Percentiles rank a stretch among this genome's conserved stretches.
Evolutionary conservation across 208 protist species (phyloP).

Genomic region (Leishmania mexicana): DNA sequence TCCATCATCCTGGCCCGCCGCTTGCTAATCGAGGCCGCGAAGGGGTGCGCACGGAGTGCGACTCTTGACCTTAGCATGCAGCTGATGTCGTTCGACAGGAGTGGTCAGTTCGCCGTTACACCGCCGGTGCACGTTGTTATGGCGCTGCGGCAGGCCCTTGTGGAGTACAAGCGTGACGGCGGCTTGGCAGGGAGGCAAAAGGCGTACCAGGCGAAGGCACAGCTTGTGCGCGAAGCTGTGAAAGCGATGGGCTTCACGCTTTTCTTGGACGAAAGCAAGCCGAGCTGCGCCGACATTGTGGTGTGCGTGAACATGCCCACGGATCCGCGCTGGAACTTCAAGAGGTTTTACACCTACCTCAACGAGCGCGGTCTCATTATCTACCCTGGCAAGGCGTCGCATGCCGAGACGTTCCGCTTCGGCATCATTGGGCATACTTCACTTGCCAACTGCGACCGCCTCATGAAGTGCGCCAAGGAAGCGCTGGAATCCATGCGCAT

Average conservation of each 20-base stretch:
- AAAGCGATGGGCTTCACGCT: constrained; percentile 76
- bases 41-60: constrained; percentile 55
- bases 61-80: constrained; percentile 80
- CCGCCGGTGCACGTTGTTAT: constrained; percentile 85
- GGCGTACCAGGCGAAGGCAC: constrained; percentile 61
- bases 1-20: constrained; percentile 67
- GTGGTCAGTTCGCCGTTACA: constrained; percentile 79
- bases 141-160: constrained; percentile 74
- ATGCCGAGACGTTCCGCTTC: constrained; percentile 87
- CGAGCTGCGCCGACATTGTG: constrained; percentile 77
- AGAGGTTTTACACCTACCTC: constrained; percentile 82
- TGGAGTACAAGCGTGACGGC: constrained; percentile 77
- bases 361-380: constrained; percentile 77
- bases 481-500: constrained; percentile 69
- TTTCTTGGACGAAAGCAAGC: constrained; percentile 62
- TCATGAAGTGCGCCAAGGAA: constrained; percentile 60
- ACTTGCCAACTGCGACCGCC: constrained; percentile 38
- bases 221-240: constrained; percentile 54
- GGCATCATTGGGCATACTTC: constrained; percentile 83
- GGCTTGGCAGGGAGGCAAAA: constrained; percentile 50
- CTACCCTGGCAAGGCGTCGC: constrained; percentile 86
- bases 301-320: constrained; percentile 84
- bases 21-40: constrained; percentile 43
- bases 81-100: constrained; percentile 63
- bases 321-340: constrained; percentile 83